phyloP scores from a whole-genome alignment of 345 rosid genomes.

The Syzygium grande region DNA sequence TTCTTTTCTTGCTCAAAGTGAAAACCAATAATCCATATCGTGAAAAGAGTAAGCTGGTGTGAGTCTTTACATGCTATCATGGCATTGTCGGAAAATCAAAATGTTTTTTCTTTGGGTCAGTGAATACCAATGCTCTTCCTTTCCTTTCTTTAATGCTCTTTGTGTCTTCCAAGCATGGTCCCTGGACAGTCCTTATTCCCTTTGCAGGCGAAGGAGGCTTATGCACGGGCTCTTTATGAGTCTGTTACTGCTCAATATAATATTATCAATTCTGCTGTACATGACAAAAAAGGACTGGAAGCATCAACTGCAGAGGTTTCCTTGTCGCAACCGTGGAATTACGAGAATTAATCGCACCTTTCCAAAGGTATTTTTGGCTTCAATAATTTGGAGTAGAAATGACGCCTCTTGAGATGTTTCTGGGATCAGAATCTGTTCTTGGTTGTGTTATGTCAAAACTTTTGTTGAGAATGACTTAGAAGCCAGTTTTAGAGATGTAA shows the following conservation, averaged over 20 bases:
- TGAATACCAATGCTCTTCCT: neutral
- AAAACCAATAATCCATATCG: neutral
- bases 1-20: neutral
- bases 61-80: neutral
- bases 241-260: slow-evolving; percentile 64
- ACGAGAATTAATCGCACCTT: slow-evolving; percentile 18
- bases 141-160: neutral
- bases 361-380: neutral
- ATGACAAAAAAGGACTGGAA: slow-evolving; percentile 47
- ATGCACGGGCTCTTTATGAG: slow-evolving; percentile 36
- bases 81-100: neutral
- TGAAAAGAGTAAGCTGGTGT: neutral
- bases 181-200: slow-evolving; percentile 2
- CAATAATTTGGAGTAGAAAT: neutral
- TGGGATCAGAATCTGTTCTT: neutral
- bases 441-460: neutral
- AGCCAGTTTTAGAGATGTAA: neutral
- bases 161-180: neutral
- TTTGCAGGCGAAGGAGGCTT: slow-evolving; percentile 69
- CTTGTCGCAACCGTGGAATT: slow-evolving; percentile 83
- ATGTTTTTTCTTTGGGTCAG: neutral
- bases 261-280: slow-evolving; percentile 59
- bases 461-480: neutral
- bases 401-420: neutral
- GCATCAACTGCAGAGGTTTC: slow-evolving; percentile 60